These are phyloP conservation scores for Plenodomus biglobosus DNA, from an alignment of 2,329 filamentous ascomycete species.

Conservation along the genomic window DNA sequence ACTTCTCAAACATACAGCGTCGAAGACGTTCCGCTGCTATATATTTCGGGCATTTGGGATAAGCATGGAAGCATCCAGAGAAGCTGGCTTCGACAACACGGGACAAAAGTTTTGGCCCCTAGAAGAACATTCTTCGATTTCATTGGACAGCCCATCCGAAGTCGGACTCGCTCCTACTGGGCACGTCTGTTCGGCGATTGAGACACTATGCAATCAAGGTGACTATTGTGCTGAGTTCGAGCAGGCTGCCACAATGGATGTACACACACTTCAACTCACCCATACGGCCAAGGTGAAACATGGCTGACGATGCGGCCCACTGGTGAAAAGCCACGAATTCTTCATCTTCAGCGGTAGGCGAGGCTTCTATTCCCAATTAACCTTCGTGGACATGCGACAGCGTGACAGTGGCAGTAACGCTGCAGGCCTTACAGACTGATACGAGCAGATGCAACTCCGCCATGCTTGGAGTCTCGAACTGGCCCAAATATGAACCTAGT, in stretches of 20 bases:
- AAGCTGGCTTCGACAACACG: slow-evolving; percentile 32
- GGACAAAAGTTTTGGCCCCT: slow-evolving; percentile 30
- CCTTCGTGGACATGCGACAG: slow-evolving; percentile 13
- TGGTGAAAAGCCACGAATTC: slow-evolving; percentile 22
- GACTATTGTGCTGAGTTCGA: slow-evolving; percentile 16
- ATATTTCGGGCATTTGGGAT: slow-evolving; percentile 39
- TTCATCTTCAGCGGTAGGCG: slow-evolving; percentile 29
- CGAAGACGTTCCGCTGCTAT: slow-evolving; percentile 30
- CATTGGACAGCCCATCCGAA: slow-evolving; percentile 33
- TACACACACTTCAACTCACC: slow-evolving; percentile 16
- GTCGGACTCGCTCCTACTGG: slow-evolving; percentile 24
- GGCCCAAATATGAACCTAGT: slow-evolving; percentile 2
- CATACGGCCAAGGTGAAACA: slow-evolving; percentile 18
- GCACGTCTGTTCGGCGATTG: slow-evolving; percentile 30
- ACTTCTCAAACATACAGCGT: slow-evolving; percentile 34
- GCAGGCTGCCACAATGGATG: slow-evolving; percentile 13
- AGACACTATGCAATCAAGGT: slow-evolving; percentile 18
- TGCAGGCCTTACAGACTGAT: slow-evolving; percentile 9
- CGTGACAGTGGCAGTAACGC: slow-evolving; percentile 5
- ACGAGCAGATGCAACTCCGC: slow-evolving; percentile 16
- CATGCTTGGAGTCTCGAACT: slow-evolving; percentile 25
- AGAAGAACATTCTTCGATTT: slow-evolving; percentile 35
- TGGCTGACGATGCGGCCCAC: slow-evolving; percentile 30
- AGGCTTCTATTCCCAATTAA: slow-evolving; percentile 15
- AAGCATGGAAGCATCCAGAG: slow-evolving; percentile 28